These are phyloP conservation scores for Hippophae tibetana DNA, from an alignment of 306 rosid genomes.

Conservation along the genomic window DNA sequence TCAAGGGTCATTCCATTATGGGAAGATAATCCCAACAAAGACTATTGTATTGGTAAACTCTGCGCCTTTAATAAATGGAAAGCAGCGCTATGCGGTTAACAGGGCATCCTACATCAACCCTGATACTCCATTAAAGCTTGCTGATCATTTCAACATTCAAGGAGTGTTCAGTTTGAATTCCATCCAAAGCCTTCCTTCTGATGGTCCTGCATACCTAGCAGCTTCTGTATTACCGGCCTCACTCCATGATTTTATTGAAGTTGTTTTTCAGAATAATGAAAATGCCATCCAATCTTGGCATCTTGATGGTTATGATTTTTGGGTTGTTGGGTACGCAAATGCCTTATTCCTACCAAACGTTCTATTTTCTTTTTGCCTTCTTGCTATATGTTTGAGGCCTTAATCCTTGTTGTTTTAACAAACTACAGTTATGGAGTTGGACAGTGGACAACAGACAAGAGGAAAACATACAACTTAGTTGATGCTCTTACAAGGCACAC, in stretches of 20 bases:
- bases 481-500: constrained; percentile 92
- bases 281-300: constrained; percentile 75
- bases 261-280: constrained; percentile 82
- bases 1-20: constrained; percentile 95
- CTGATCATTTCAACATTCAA: constrained; percentile 85
- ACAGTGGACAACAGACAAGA: constrained; percentile 55
- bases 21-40: constrained; percentile 53
- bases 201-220: constrained; percentile 40
- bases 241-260: constrained; percentile 80
- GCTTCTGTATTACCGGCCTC: constrained; percentile 48
- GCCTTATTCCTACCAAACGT: background rate
- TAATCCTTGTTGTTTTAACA: constrained; percentile 10
- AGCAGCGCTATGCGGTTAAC: constrained; percentile 74
- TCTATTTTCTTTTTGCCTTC: constrained; percentile 1
- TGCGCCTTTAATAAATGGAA: constrained; percentile 70
- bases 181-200: constrained; percentile 52
- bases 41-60: constrained; percentile 60
- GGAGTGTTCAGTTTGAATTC: constrained; percentile 52
- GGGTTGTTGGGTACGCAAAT: constrained; percentile 79
- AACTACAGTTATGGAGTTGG: constrained; percentile 63
- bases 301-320: constrained; percentile 92
- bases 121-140: constrained; percentile 91
- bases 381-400: background rate
- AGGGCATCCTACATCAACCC: constrained; percentile 61
- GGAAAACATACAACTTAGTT: constrained; percentile 56